Conservation (phyloP, 83 land plant species). For the Thuja plicata region DNA sequence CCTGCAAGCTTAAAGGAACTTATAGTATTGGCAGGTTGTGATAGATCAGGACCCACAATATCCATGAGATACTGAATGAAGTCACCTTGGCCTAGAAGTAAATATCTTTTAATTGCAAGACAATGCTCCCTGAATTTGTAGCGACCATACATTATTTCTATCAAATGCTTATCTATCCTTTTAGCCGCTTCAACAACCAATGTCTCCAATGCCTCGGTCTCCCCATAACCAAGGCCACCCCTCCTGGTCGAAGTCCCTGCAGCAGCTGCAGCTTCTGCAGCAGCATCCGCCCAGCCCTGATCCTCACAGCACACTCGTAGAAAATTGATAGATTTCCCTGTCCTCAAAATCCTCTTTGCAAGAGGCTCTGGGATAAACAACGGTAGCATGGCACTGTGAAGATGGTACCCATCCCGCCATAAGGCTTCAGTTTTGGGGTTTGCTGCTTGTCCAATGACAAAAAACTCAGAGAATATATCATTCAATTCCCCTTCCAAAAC, state of each 20-base stretch:
- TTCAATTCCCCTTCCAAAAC: conserved; percentile 98
- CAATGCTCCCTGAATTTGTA: conserved; percentile 94
- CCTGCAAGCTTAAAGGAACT: conserved; percentile 96
- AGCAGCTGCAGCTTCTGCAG: conserved; percentile 84
- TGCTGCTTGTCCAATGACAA: conserved; percentile 84
- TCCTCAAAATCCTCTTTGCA: conserved; percentile 91
- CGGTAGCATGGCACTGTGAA: conserved; percentile 94
- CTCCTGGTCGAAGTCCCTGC: conserved; percentile 83
- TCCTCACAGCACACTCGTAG: conserved; percentile 98
- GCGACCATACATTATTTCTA: conserved; percentile 75
- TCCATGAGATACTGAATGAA: conserved; percentile 99
- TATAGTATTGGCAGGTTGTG: conserved; percentile 92
- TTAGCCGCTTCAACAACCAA: conserved; percentile 92
- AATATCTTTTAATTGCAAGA: conserved; percentile 93
- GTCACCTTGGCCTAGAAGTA: conserved; percentile 97
- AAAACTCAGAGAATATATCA: conserved; percentile 89
- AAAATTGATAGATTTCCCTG: conserved; percentile 98
- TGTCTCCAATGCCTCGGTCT: conserved; percentile 90
- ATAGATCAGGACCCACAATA: conserved; percentile 91
- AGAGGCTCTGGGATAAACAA: conserved; percentile 88
- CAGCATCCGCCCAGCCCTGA: conserved; percentile 91
- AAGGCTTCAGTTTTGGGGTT: conserved; percentile 79
- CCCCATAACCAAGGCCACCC: conserved; percentile 95
- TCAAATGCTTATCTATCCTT: conserved; percentile 84
- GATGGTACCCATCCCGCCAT: conserved; percentile 96